Percentiles rank a stretch among this genome's conserved stretches.
Conservation (phyloP, 1,284 basidiomycete species). For the Rugosomyces carneus region DNA sequence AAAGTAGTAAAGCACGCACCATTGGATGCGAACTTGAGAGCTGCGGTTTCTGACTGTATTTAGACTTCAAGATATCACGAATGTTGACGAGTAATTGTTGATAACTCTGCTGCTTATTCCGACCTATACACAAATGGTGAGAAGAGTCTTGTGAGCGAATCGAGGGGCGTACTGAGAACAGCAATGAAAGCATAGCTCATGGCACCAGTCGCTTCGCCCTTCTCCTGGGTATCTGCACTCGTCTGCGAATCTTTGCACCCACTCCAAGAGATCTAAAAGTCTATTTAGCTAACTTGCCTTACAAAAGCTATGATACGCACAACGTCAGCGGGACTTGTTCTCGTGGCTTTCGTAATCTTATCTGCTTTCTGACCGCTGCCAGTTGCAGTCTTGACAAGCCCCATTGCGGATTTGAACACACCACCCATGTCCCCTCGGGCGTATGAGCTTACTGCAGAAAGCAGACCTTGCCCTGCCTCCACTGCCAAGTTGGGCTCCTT, state of each 20-base stretch:
- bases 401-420: constrained; percentile 52
- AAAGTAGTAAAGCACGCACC: constrained; percentile 32
- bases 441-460: constrained; percentile 67
- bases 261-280: constrained; percentile 67
- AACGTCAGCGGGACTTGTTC: constrained; percentile 73
- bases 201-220: constrained; percentile 80
- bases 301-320: constrained; percentile 26
- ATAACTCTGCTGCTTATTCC: constrained; percentile 74
- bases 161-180: constrained; percentile 42
- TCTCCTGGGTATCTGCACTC: constrained; percentile 83
- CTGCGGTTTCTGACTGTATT: constrained; percentile 87
- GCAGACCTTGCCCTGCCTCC: constrained; percentile 72
- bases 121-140: constrained; percentile 29
- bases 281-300: too few relatives aligned
- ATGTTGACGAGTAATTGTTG: constrained; percentile 72
- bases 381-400: constrained; percentile 42
- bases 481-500: constrained; percentile 85
- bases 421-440: constrained; percentile 75
- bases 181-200: constrained; percentile 82
- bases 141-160: background rate
- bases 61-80: constrained; percentile 50
- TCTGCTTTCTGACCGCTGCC: constrained; percentile 53
- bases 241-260: constrained; percentile 95
- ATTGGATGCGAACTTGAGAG: constrained; percentile 76
- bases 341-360: constrained; percentile 58